Percentiles rank a stretch among this genome's conserved stretches.
phyloP scores from a whole-genome alignment of 352 stramenopile species.

The Globisporangium recalcitrans region DNA sequence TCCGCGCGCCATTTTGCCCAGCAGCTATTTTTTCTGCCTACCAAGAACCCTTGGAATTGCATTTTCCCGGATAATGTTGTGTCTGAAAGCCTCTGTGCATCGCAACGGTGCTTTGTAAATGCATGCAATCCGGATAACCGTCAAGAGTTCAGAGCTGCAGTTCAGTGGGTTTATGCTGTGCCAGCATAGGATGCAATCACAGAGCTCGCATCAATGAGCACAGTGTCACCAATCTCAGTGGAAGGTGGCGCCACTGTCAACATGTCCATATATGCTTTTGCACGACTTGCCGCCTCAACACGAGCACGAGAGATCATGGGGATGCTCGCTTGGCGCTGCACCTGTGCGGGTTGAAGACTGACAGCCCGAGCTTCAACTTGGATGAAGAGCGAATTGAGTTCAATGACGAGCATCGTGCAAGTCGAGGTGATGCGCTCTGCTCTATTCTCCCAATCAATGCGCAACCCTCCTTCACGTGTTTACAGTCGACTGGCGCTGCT shows the following conservation, averaged over 20 bases:
- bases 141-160: neutral
- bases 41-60: neutral
- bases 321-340: too few species aligned
- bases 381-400: neutral
- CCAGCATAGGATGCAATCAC: too few species aligned
- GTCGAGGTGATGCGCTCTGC: neutral
- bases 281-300: too few species aligned
- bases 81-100: neutral
- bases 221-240: too few species aligned
- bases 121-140: neutral
- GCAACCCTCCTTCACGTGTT: too few species aligned
- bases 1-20: neutral
- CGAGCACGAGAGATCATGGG: too few species aligned
- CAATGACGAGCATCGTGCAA: neutral
- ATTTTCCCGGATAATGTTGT: neutral
- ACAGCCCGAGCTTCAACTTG: neutral
- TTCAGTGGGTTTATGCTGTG: too few species aligned
- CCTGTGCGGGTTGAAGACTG: too few species aligned
- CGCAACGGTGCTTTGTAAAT: neutral
- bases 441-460: too few species aligned
- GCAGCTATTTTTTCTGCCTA: slow-evolving; percentile 1
- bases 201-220: too few species aligned
- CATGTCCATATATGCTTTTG: too few species aligned
- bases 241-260: neutral
- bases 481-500: too few species aligned